Conservation (phyloP, 208 protist genomes). For the Acanthamoeba lenticulata region DNA sequence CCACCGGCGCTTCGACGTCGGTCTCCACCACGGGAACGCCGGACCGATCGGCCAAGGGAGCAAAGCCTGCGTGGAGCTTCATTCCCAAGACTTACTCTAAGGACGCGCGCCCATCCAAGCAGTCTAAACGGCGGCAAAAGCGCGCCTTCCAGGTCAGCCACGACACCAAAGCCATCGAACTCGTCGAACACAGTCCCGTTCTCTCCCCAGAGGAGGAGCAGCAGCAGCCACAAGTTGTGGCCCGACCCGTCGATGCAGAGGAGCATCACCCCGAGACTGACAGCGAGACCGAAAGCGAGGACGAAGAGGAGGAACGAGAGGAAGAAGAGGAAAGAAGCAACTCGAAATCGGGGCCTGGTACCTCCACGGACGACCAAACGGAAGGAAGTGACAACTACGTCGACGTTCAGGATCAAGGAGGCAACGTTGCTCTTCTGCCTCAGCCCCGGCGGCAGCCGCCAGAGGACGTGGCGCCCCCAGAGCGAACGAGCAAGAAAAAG, state of each 20-base stretch:
- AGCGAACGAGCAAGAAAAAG: too few species aligned
- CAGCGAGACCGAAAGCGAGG: neutral
- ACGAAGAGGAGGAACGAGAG: neutral
- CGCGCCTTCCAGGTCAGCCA: neutral
- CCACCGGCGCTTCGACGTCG: neutral
- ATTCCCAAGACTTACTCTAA: slow-evolving; percentile 8
- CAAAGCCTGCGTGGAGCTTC: neutral
- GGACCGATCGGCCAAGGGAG: neutral
- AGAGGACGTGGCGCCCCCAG: too few species aligned
- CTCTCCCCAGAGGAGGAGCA: neutral
- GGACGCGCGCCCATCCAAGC: neutral
- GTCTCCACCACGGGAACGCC: neutral
- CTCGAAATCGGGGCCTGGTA: too few species aligned
- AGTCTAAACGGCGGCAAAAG: neutral
- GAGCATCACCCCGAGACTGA: neutral
- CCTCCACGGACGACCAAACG: too few species aligned
- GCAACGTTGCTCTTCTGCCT: too few species aligned
- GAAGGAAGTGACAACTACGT: too few species aligned
- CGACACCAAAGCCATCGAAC: neutral
- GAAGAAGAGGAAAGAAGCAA: too few species aligned
- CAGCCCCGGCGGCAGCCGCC: too few species aligned
- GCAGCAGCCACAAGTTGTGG: too few species aligned
- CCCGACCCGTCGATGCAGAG: neutral
- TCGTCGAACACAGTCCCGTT: neutral
- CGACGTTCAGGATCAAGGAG: too few species aligned